phyloP scores from a whole-genome alignment of 768 basidiomycete species.

The Podaxis sp. region DNA sequence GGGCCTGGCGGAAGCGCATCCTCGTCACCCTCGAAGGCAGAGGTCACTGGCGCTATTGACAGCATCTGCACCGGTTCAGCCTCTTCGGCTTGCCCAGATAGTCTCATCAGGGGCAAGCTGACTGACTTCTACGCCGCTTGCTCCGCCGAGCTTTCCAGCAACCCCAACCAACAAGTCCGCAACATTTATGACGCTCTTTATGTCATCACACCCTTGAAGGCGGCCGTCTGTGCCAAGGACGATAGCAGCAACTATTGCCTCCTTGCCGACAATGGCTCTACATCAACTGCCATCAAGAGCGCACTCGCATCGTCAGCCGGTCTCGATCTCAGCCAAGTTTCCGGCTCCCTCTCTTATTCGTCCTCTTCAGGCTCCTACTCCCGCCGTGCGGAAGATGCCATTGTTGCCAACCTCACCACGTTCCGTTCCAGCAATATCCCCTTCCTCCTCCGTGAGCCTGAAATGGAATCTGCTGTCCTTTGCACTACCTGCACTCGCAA shows the following conservation, averaged over 20 bases:
- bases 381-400: constrained; percentile 29
- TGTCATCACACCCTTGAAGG: constrained; percentile 58
- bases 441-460: constrained; percentile 76
- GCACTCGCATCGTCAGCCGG: constrained; percentile 20
- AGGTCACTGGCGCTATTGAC: constrained; percentile 52
- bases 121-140: constrained; percentile 73
- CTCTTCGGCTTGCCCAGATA: constrained; percentile 52
- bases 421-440: constrained; percentile 62
- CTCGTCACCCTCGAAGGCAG: constrained; percentile 37
- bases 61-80: constrained; percentile 53
- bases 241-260: constrained; percentile 72
- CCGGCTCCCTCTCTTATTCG: constrained; percentile 20
- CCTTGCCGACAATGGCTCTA: constrained; percentile 39
- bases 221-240: constrained; percentile 77
- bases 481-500: constrained; percentile 84
- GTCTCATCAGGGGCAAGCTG: constrained; percentile 59
- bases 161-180: constrained; percentile 49
- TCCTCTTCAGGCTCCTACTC: constrained; percentile 27
- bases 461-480: constrained; percentile 47
- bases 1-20: constrained; percentile 44
- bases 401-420: constrained; percentile 57
- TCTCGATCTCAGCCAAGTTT: constrained; percentile 7
- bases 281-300: constrained; percentile 23
- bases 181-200: constrained; percentile 82
- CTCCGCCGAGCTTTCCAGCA: constrained; percentile 62